Percentiles rank a stretch among this genome's conserved stretches.
phyloP scores from a whole-genome alignment of 768 basidiomycete genomes.

The Kwoniella europaea region DNA sequence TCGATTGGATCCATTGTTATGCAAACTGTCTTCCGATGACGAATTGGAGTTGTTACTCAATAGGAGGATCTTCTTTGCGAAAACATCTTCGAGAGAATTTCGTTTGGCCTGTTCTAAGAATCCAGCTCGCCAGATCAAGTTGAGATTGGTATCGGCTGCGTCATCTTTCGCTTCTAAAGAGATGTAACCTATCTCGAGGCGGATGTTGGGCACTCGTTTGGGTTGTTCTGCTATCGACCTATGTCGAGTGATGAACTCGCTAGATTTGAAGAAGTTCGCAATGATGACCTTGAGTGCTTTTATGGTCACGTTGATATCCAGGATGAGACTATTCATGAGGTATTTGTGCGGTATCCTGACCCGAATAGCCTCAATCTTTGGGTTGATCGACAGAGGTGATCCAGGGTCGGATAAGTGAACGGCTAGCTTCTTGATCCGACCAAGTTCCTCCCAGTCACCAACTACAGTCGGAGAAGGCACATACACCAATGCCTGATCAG shows the following conservation, averaged over 20 bases:
- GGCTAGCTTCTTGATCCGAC: constrained; percentile 66
- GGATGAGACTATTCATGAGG: constrained; percentile 73
- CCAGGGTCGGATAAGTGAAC: constrained; percentile 58
- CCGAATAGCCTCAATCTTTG: constrained; percentile 69
- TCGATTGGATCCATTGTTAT: not conserved
- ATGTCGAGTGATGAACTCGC: constrained; percentile 65
- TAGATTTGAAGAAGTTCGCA: constrained; percentile 64
- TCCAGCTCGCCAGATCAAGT: constrained; percentile 75
- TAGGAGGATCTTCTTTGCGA: constrained; percentile 72
- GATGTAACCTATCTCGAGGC: constrained; percentile 67
- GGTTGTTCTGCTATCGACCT: constrained; percentile 73
- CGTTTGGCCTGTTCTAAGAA: constrained; percentile 72
- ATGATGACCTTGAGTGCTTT: constrained; percentile 77
- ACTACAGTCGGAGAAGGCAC: constrained; percentile 64
- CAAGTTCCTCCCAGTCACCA: constrained; percentile 76
- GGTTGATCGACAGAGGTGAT: constrained; percentile 57
- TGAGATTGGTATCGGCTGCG: constrained; percentile 76
- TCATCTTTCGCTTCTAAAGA: constrained; percentile 83
- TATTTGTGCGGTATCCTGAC: constrained; percentile 82
- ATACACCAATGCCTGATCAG: constrained; percentile 61
- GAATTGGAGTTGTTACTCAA: constrained; percentile 60
- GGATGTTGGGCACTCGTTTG: constrained; percentile 71
- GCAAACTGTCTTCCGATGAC: constrained; percentile 8
- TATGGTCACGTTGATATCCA: constrained; percentile 69
- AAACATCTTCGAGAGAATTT: constrained; percentile 77